Conservation (phyloP, 2,329 filamentous ascomycete species). For the Tolypocladium cylindrosporum region DNA sequence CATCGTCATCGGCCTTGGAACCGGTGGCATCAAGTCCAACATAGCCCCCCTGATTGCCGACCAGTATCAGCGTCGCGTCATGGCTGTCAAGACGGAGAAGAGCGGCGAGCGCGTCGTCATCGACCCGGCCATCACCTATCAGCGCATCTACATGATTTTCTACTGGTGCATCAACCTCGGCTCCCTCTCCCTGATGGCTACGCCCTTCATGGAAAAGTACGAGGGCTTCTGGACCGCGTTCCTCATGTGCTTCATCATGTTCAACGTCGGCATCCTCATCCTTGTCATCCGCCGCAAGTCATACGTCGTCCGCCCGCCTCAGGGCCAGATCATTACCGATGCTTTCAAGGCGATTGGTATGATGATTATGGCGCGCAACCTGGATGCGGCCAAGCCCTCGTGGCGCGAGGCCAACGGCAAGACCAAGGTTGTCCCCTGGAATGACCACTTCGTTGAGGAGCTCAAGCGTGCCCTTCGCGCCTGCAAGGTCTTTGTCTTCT, state of each 20-base stretch:
- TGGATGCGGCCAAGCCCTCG: constrained; percentile 56
- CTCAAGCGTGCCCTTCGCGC: constrained; percentile 56
- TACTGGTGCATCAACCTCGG: constrained; percentile 67
- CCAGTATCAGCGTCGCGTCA: constrained; percentile 48
- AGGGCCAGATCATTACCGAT: constrained; percentile 55
- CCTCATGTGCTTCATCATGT: constrained; percentile 47
- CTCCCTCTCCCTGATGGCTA: constrained; percentile 57
- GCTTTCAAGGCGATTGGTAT: constrained; percentile 42
- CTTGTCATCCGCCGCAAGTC: constrained; percentile 36
- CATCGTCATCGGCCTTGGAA: constrained; percentile 55
- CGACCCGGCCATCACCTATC: constrained; percentile 55
- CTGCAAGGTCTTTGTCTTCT: constrained; percentile 61
- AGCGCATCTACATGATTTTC: constrained; percentile 65
- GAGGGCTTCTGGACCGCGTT: constrained; percentile 60
- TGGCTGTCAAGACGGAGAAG: constrained; percentile 37
- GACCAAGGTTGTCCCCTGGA: constrained; percentile 41
- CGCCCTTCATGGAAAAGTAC: constrained; percentile 57
- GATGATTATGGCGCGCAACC: constrained; percentile 30
- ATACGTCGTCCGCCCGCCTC: constrained; percentile 41
- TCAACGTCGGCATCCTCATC: constrained; percentile 47
- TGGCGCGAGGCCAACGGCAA: constrained; percentile 45
- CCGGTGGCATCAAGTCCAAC: constrained; percentile 62
- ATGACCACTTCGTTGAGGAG: constrained; percentile 63
- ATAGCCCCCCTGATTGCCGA: constrained; percentile 50
- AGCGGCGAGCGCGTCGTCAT: constrained; percentile 52